Percentiles rank a stretch among this genome's conserved stretches.
These are phyloP conservation scores for Camelina hispida DNA, from an alignment of 345 rosid genomes.

Conservation along the genomic window DNA sequence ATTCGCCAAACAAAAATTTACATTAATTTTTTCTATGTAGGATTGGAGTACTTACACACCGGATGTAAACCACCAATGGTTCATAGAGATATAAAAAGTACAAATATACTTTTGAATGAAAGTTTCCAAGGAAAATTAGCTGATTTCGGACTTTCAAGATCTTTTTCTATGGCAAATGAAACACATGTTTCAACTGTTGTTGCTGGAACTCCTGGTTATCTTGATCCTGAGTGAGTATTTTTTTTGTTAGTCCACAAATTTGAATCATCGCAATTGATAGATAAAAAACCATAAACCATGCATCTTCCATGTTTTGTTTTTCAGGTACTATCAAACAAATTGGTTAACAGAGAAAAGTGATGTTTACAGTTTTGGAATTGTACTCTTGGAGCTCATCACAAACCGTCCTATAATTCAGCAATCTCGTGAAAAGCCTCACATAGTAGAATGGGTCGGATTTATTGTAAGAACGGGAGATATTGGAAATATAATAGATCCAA, in stretches of 20 bases:
- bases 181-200: neutral
- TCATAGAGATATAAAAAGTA: neutral
- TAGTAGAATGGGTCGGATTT: slow-evolving; percentile 7
- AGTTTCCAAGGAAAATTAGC: neutral
- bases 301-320: neutral
- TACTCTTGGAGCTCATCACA: slow-evolving; percentile 18
- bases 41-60: neutral
- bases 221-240: neutral
- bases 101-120: neutral
- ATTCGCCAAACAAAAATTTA: neutral
- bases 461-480: slow-evolving; percentile 6
- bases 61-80: slow-evolving; percentile 7
- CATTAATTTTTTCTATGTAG: neutral
- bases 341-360: slow-evolving; percentile 23
- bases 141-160: neutral
- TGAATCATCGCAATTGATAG: neutral
- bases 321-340: slow-evolving; percentile 5
- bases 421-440: slow-evolving; percentile 6
- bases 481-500: slow-evolving; percentile 11
- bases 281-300: neutral
- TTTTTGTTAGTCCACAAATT: neutral
- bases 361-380: slow-evolving; percentile 28
- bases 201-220: slow-evolving; percentile 1
- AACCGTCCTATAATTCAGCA: neutral
- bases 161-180: neutral